Base-by-base conservation (phyloP, 805 yeast species). In the Cyberlindnera meyerae region DNA sequence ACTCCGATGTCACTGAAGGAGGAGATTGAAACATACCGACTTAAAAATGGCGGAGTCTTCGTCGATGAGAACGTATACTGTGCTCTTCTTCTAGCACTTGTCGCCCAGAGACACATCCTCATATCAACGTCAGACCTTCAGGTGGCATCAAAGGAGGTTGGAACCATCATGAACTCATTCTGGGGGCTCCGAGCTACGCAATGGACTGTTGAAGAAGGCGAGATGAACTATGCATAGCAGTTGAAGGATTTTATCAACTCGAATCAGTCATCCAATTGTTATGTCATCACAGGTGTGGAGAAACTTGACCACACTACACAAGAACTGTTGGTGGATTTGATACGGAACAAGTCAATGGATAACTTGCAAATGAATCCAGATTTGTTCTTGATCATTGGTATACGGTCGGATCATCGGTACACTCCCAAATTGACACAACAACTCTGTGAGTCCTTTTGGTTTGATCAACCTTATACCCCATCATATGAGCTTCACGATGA, bases 361-460 rank as follows among this genome's bases (percentile, higher is more conserved):
- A n/a, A n/a, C n/a, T n/a, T n/a, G n/a, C n/a, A n/a, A n/a, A n/a
- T n/a, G n/a, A n/a, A n/a, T n/a, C n/a, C n/a, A n/a, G n/a, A n/a
- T n/a, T n/a, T n/a, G n/a, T n/a, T n/a, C n/a, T n/a, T n/a, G n/a
- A 36, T 54, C 12, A 41, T 54, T 11, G 45, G 54, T 12, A 39
- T 61, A 5, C 33, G 42, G 24, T 29, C 37, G 2, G 42, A 47
- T 18, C 47, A 47, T 8, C 18, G 36, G 7, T 9, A 8, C 9
- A 9, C 22, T 20, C 22, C 22, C 9, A 60, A 53, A 13, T 35
- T 42, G 4, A 34, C 36, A 13, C 36, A 52, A 6, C 43, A 46
- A 16, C 35, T 63, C 7, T 43, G 44, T 21, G 47, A 50, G 11
- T 36, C 43, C 17, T 52, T 62, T 37, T 60, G 65, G 61, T 55